Evolutionary conservation across 2,329 filamentous ascomycete species (phyloP).

Genomic region (Lecanosticta acicola): DNA sequence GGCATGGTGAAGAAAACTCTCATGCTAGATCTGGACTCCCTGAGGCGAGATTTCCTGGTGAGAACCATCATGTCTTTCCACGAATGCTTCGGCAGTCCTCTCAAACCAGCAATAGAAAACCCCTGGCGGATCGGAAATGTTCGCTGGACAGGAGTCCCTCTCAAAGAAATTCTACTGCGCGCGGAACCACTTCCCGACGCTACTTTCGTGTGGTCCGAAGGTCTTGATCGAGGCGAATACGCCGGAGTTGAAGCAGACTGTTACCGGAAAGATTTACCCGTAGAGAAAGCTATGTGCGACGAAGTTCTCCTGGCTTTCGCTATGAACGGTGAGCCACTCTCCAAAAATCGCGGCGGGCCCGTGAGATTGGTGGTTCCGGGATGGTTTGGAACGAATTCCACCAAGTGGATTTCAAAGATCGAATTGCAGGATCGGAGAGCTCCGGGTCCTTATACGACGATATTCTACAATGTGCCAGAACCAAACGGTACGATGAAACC

Average conservation of each 20-base stretch:
- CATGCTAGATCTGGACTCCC: constrained; percentile 23
- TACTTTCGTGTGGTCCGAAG: constrained; percentile 29
- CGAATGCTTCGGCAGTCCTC: constrained; percentile 36
- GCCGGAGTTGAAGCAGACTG: constrained; percentile 24
- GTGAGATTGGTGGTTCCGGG: constrained; percentile 31
- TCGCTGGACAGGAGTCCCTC: constrained; percentile 32
- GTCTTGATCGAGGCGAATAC: constrained; percentile 29
- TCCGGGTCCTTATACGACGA: constrained; percentile 27
- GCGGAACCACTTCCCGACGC: constrained; percentile 17
- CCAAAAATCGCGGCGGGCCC: constrained; percentile 27
- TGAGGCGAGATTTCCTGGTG: constrained; percentile 26
- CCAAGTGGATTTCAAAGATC: constrained; percentile 31
- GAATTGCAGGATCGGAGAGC: constrained; percentile 21
- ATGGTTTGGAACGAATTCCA: constrained; percentile 33
- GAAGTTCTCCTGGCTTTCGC: constrained; percentile 30
- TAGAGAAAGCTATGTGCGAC: constrained; percentile 23
- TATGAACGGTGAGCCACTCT: constrained; percentile 25
- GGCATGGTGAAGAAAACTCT: constrained; percentile 31
- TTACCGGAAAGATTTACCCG: constrained; percentile 32
- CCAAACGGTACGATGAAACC: constrained; percentile 16
- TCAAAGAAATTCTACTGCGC: constrained; percentile 22
- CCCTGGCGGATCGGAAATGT: constrained; percentile 35
- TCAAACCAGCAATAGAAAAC: constrained; percentile 27
- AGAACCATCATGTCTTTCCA: constrained; percentile 31
- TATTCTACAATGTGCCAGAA: constrained; percentile 27